Base-by-base conservation (phyloP, 352 stramenopile species). In the Phytophthora melonis region DNA sequence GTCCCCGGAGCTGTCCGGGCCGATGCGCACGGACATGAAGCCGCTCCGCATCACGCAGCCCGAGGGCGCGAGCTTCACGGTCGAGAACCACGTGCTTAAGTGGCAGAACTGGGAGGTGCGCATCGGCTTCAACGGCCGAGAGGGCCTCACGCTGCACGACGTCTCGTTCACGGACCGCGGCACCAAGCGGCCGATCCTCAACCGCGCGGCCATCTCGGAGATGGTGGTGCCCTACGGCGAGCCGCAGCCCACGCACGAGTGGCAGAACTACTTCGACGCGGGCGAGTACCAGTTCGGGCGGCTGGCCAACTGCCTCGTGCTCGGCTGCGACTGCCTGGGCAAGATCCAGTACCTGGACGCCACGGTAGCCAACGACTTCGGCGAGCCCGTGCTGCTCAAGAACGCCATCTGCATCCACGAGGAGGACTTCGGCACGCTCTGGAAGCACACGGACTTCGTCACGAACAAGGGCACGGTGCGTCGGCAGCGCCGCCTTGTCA, bases 221-320 rank as follows among this genome's bases (percentile, higher is more conserved):
- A 97, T 95, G 88, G 86, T 90, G 30, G 88, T 97, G n/a, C 88
- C 88, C 0, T 97, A 97, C 63, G 88, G 78, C 1, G 87, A 95
- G 70, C 87, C 87, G 3, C 70, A 83, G 58, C 75, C 84, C 9
- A 90, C 88, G 0, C 87, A 86, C 72, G 77, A 83, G 47, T 84
- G 88, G 62, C 93, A 95, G 58, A 93, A 91, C 80, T 91, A 90
- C 62, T 95, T 96, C 63, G 89, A 96, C 67, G 89, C 91, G 3
- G 86, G 87, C 43, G 87, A 95, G 63, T 93, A 91, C 68, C 83
- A 88, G 49, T 81, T 92, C 25, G 87, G 88, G 6, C 87, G 81
- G 39, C 88, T 89, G 41, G 78, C 86, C 19, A 94, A 93, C 63
- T 91, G 78, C 27, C 74, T 94, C 6, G 78, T 88, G 64, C 80